Base-by-base conservation (phyloP, 129 eudicot genomes). In the Tagetes patula region DNA sequence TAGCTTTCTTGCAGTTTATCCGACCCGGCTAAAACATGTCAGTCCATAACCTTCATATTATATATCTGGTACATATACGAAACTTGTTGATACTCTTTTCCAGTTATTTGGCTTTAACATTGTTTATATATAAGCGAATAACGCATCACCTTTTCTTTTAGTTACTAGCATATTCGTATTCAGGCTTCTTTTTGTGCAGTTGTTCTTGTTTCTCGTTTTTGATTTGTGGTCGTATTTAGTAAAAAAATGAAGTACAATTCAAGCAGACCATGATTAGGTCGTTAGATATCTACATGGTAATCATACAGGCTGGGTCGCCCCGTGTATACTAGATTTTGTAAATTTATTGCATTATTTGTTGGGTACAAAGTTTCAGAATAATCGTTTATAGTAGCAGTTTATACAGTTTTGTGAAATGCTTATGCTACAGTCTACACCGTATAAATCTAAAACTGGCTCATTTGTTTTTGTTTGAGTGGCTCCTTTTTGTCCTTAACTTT, bases 71-170 rank as follows among this genome's bases (percentile, higher is more conserved):
- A 14, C 71, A 52, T 78, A 64, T 65, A 70, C 34, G 66, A 39
- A 39, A 70, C 66, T 32, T 32, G 37, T 64, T 77, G 32, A 38
- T 40, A 58, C 71, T 47, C 12, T 65, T 52, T 64, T 55, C n/a
- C 65, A 32, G 13, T 2, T 2, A 11, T 41, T 20, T 72, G n/a
- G 71, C 10, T 32, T 78, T 64, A 45, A 8, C 64, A 49, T 64
- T 72, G 53, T 79, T 64, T 65, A 37, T 34, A 79, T 65, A 33
- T 12, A 64, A 41, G 48, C 14, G 69, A 41, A 70, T 78, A 41
- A 41, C 36, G 54, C 65, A 20, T 70, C 55, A 36, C 7, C 13
- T 42, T 3, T 60, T 34, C 48, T 77, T 9, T 11, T 13, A n/a
- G 34, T 60, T 69, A 47, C 39, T 27, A 27, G 59, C 7, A 64